Base-by-base conservation (phyloP, 306 rosid species). In the Quercus variabilis region DNA sequence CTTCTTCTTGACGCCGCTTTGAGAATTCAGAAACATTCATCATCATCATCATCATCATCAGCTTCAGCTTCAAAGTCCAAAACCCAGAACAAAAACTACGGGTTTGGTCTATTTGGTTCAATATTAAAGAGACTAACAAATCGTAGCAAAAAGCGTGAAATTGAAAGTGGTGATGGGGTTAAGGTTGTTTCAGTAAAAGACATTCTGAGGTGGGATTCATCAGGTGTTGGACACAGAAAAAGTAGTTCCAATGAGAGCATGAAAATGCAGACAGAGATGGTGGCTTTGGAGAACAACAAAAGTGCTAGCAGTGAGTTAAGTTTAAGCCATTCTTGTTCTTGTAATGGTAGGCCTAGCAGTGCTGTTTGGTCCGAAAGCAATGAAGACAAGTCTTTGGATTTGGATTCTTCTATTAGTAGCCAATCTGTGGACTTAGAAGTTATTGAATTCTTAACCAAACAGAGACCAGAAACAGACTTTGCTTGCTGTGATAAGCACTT, bases 1-100 rank as follows among this genome's bases (percentile, higher is more conserved):
- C 71, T 93, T 43, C 96, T 96, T 38, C 92, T 93, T 1, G 97
- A 96, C 75, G 97, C 99, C 4, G 92, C 99, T 18, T 73, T 90
- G 38, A 85, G 89, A 84, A 93, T 93, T 78, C 97, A 93, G 73
- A 91, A 90, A 69, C 88, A 92, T 57, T 76, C 90, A 5, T 49
- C 54, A 12, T 49, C 54, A 49, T 49, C 51, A 9, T 43, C 51
- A 35, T 25, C 26, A 26, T 5, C 43, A 10, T 46, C 52, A 46
- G 3, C 52, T 1, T 80, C 86, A 1, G 19, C 84, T 31, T 19
- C 87, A 1, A 90, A 84, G 78, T 28, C 84, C 23, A 87, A 84
- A 82, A 33, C 81, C 76, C 89, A 76, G 23, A 74, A 21, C 21
- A 85, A 63, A 31, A 88, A 67, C 56, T 73, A 77, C 25, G 78